phyloP scores from a whole-genome alignment of 495 filamentous ascomycete genomes.

The Penicillium waksmanii region DNA sequence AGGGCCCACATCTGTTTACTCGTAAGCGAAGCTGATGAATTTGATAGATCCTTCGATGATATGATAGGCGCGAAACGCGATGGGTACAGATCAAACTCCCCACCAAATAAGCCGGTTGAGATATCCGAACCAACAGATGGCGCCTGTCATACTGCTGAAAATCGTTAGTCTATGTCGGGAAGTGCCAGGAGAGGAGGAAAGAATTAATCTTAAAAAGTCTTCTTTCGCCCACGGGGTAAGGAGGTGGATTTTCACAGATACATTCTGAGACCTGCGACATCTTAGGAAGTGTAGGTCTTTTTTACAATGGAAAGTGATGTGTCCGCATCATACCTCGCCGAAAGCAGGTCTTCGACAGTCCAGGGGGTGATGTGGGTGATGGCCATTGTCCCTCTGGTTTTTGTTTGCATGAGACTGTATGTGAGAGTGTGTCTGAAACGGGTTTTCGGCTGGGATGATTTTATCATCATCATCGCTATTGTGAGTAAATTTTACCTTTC shows the following conservation, averaged over 20 bases:
- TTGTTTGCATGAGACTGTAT: conserved; percentile 29
- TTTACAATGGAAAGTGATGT: conserved; percentile 3
- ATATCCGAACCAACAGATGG: conserved; percentile 4
- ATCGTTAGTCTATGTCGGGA: conserved; percentile 3
- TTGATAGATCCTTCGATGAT: neutral
- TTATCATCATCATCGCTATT: conserved; percentile 26
- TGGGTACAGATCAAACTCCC: neutral
- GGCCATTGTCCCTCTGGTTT: conserved; percentile 23
- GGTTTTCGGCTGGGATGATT: conserved; percentile 36
- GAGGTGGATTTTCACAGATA: neutral
- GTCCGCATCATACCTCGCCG: conserved; percentile 5
- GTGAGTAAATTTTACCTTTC: conserved; percentile 15
- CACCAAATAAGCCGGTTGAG: conserved; percentile 1
- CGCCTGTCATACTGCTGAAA: conserved; percentile 5
- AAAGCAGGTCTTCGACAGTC: conserved; percentile 22
- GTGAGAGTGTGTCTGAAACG: conserved; percentile 26
- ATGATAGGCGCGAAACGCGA: neutral
- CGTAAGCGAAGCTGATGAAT: neutral
- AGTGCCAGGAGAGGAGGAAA: neutral
- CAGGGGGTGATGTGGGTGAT: conserved; percentile 36
- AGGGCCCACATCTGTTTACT: neutral
- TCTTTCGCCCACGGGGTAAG: neutral
- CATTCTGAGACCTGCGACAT: neutral
- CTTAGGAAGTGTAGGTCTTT: neutral
- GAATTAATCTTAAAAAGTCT: conserved; percentile 6